phyloP scores from a whole-genome alignment of 2,329 filamentous ascomycete species.

The Ceratocystis lukuohia region DNA sequence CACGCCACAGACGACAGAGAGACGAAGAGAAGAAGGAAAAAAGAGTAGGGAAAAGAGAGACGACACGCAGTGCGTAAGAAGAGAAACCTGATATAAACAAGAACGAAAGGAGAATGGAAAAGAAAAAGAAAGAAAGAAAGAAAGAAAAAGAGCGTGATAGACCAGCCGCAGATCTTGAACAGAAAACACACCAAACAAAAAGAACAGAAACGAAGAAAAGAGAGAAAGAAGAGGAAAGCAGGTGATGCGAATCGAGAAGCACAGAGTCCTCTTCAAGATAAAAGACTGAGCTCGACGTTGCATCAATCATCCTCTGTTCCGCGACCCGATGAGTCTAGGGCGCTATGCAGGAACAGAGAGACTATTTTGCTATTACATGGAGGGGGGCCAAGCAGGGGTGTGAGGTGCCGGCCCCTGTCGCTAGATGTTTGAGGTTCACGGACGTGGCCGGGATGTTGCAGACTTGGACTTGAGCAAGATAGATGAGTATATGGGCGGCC shows the following conservation, averaged over 20 bases:
- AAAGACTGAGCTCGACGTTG: background rate
- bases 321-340: background rate
- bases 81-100: background rate
- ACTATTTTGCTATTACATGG: background rate
- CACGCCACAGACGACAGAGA: background rate
- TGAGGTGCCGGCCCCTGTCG: background rate
- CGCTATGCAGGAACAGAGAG: background rate
- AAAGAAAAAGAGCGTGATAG: background rate
- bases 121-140: background rate
- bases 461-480: background rate
- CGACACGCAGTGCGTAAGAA: background rate
- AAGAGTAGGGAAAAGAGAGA: background rate
- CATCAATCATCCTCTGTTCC: constrained; percentile 7
- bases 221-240: background rate
- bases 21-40: background rate
- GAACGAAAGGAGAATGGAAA: background rate
- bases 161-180: background rate
- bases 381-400: background rate
- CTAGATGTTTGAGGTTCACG: constrained; percentile 16
- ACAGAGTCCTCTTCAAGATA: constrained; percentile 1
- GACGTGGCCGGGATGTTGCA: constrained; percentile 3
- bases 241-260: background rate
- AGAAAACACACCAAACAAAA: background rate
- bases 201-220: background rate
- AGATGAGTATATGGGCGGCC: background rate